Evolutionary conservation across 2,329 filamentous ascomycete species (phyloP), one percentile per base, ranked within the genome.

Genomic region (Chaetomiaceae sp.): DNA sequence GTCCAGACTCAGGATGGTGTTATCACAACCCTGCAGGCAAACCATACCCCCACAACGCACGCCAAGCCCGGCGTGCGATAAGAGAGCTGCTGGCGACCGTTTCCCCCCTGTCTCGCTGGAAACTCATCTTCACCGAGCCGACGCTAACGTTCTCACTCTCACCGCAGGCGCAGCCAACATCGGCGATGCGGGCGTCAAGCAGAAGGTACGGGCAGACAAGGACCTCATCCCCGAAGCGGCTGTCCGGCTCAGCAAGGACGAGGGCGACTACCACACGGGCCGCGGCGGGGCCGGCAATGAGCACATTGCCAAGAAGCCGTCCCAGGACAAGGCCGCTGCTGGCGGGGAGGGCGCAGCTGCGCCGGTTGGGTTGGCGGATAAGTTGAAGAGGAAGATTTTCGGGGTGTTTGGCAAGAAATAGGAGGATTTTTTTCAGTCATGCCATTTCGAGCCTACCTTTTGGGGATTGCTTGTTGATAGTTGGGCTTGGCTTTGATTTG

Each of bases 221-320:
- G 79, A 81, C 45, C 53, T 79, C 36, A 64, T 84, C 16, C 79
- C 81, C 38, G 75, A 78, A 43, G 71, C 65, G 16, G 80, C 80
- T 20, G 64, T 74, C 46, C 76, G 79, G 23, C 70, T 73, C 25
- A 75, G 71, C 62, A 67, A 69, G 44, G 75, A 80, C 14, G 69
- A 71, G 48, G 64, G 68, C 53, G 76, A 80, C 63, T 78, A 74
- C 66, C 80, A 84, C 69, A 76, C 75, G 36, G 81, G 81, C 52
- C 80, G 81, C 29, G 81, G 81, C 62, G 81, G 81, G 53, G 79
- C 76, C 9, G 81, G 80, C 47, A 84, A 84, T 65, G 77, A 76
- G 65, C 71, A 76, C 60, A 59, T 70, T 41, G 29, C 33, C 23
- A 61, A 58, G 32, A 62, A 68, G 56, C 27, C 51, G 32, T 27